Conservation (phyloP, 2,329 filamentous ascomycete genomes). For the Hypoxylon sp. region DNA sequence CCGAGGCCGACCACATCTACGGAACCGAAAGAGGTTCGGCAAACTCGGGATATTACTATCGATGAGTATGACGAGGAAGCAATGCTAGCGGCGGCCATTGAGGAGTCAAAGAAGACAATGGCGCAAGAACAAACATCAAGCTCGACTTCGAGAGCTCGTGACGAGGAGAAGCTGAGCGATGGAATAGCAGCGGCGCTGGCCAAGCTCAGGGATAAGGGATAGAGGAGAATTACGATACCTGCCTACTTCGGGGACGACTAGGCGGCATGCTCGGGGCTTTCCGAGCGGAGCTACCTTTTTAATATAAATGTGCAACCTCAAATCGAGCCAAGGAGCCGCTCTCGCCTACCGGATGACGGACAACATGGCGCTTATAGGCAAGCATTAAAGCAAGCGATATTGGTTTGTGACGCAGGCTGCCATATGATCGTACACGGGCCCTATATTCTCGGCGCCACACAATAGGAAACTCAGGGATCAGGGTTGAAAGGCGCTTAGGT, state of each 20-base stretch:
- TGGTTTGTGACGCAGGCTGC: slow-evolving; percentile 32
- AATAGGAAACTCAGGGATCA: slow-evolving; percentile 5
- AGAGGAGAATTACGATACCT: slow-evolving; percentile 40
- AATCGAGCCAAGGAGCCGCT: slow-evolving; percentile 4
- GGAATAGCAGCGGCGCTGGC: slow-evolving; percentile 74
- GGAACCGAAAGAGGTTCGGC: slow-evolving; percentile 52
- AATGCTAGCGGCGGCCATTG: slow-evolving; percentile 63
- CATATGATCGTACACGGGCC: slow-evolving; percentile 30
- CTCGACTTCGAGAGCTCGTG: slow-evolving; percentile 44
- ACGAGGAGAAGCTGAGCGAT: slow-evolving; percentile 65
- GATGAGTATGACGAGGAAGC: slow-evolving; percentile 65
- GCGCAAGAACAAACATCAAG: slow-evolving; percentile 49
- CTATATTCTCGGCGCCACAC: slow-evolving; percentile 20
- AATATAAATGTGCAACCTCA: slow-evolving; percentile 12
- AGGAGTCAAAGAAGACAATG: slow-evolving; percentile 62
- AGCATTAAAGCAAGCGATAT: slow-evolving; percentile 30
- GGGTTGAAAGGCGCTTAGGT: slow-evolving; percentile 8
- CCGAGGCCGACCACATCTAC: slow-evolving; percentile 31
- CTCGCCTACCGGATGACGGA: slow-evolving; percentile 18
- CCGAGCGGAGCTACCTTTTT: slow-evolving; percentile 21
- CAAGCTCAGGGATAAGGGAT: slow-evolving; percentile 66
- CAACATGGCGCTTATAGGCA: slow-evolving; percentile 16
- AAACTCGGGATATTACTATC: slow-evolving; percentile 58
- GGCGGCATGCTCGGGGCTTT: slow-evolving; percentile 29
- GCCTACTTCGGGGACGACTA: slow-evolving; percentile 37